Evolutionary conservation across 2,329 filamentous ascomycete genomes (phyloP).

Genomic region (Fusarium mexicanum): DNA sequence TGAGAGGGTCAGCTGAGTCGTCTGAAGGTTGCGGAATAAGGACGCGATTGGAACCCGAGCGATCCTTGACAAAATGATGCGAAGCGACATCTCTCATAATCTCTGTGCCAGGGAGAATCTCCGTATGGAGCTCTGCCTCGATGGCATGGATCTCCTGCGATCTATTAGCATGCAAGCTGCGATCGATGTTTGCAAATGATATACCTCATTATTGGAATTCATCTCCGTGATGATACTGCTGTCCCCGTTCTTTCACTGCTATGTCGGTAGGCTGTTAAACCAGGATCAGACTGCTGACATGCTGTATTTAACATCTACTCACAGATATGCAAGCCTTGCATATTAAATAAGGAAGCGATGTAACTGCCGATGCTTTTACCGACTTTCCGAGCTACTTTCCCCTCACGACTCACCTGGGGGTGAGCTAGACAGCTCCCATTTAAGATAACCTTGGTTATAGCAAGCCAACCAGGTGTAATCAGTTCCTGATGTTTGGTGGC

Average conservation of each 20-base stretch:
- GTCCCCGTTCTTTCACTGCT: background rate
- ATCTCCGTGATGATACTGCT: background rate
- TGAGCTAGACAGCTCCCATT: background rate
- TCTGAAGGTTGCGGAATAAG: background rate
- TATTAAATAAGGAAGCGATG: background rate
- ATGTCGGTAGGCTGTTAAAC: background rate
- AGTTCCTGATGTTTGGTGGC: background rate
- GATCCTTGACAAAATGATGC: background rate
- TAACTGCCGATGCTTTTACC: background rate
- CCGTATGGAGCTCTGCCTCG: background rate
- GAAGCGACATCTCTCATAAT: background rate
- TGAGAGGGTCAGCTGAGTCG: background rate
- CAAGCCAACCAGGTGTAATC: background rate
- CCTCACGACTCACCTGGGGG: background rate
- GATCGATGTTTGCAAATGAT: rapidly evolving
- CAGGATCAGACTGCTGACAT: too few species aligned
- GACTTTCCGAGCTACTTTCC: background rate
- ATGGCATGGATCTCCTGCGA: background rate
- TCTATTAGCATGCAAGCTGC: background rate
- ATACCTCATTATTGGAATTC: background rate
- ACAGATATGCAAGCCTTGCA: background rate
- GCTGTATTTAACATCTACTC: background rate
- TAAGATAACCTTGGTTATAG: background rate
- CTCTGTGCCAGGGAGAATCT: background rate
- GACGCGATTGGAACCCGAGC: background rate